Evolutionary conservation across 768 basidiomycete genomes (phyloP).

Genomic region (Rossbeevera mucosa): DNA sequence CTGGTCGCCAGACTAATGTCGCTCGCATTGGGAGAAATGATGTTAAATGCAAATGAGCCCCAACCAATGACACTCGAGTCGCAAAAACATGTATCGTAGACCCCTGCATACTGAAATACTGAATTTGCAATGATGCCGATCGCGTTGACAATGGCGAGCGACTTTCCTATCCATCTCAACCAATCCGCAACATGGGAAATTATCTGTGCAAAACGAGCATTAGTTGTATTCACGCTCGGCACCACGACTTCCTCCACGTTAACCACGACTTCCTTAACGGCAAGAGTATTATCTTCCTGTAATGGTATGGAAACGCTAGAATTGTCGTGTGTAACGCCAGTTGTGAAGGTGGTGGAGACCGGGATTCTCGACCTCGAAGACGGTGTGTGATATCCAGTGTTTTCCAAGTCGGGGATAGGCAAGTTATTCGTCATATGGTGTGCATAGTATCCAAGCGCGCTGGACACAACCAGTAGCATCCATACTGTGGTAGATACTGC

Average conservation of each 20-base stretch:
- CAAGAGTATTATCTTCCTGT: neutral
- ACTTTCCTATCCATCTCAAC: conserved; percentile 27
- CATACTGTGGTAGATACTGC: conserved; percentile 27
- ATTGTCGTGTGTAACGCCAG: neutral
- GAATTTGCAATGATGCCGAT: conserved; percentile 23
- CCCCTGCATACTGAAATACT: conserved; percentile 27
- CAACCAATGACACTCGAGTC: conserved; percentile 21
- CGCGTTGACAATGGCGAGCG: conserved; percentile 27
- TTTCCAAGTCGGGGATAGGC: neutral
- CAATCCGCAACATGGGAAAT: conserved; percentile 4
- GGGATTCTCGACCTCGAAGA: neutral
- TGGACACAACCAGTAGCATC: conserved; percentile 30
- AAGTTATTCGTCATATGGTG: conserved; percentile 1
- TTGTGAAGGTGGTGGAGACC: neutral
- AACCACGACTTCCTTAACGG: neutral
- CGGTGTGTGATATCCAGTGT: neutral
- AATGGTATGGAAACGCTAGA: neutral
- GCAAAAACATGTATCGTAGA: conserved; percentile 30
- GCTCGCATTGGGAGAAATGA: conserved; percentile 14
- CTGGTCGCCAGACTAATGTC: conserved; percentile 27
- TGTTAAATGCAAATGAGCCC: conserved; percentile 25
- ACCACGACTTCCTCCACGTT: neutral
- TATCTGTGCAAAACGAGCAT: neutral
- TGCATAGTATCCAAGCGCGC: conserved; percentile 21
- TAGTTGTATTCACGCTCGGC: neutral